Evolutionary conservation across 225 moss, liverwort and hornwort species (phyloP), one percentile per base, ranked within the genome.

Genomic region (Thuidium tamariscinum): DNA sequence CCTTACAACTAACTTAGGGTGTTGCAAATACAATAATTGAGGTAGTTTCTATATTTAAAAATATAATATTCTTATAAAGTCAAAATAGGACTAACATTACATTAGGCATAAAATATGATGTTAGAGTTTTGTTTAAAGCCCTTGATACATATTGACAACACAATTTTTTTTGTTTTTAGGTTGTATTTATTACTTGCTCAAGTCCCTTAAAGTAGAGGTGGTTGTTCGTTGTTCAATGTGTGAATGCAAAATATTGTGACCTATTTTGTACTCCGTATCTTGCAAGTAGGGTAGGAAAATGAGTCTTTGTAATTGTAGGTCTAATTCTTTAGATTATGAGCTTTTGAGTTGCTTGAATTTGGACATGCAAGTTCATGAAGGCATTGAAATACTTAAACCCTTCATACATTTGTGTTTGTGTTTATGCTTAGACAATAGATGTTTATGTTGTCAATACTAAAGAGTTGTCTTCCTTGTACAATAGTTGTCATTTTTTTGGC

Each of bases 61-160:
- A 23, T 10, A n/a, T 11, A 14, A 1, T 41, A 69, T 41, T 41
- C 1, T 0, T 25, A 4, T 2, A 25, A 41, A 69, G 0, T 7
- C 14, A 69, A 69, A 25, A 14, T 41, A 25, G 5, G 22, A 66
- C 4, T 21, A 37, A 65, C 6, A n/a, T 10, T 23, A 23, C 8
- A 2, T 23, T 7, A 0, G 5, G 0, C 1, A 25, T 41, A 15
- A 25, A 8, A 41, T 41, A 4, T 25, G 8, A 14, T 25, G 25
- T 41, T 15, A 44, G 44, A 44, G 44, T 44, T 44, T 44, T 44
- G 44, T 44, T 44, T 9, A 44, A 9, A 44, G 44, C 6, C 7
- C 5, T 2, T 41, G 1, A 25, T 39, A 41, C 25, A 69, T 14
- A 1, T 25, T 41, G 1, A 23, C 13, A 13, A 39, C 0, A 23